These are phyloP conservation scores for Marasmius fiardii DNA, from an alignment of 1,284 basidiomycete species.

Conservation along the genomic window DNA sequence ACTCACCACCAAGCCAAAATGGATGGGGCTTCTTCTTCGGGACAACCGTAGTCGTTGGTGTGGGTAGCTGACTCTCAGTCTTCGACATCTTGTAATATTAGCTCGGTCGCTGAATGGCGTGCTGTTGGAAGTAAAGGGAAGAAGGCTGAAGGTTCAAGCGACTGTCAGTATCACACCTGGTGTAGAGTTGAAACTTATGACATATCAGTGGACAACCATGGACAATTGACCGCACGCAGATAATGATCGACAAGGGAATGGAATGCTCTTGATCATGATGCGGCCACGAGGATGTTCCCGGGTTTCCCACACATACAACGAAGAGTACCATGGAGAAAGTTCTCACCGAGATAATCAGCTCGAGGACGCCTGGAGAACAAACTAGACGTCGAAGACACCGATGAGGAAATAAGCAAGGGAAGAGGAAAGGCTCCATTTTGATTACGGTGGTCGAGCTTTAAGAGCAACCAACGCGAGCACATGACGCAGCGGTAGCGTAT, in stretches of 20 bases:
- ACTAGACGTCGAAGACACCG: background rate
- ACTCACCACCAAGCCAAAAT: constrained; percentile 77
- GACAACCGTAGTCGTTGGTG: background rate
- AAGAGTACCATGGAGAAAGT: background rate
- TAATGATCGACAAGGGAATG: background rate
- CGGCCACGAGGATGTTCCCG: background rate
- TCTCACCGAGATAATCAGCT: background rate
- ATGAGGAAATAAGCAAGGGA: background rate
- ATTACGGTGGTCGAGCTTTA: background rate
- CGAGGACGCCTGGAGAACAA: too few relatives aligned
- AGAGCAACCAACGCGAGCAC: background rate
- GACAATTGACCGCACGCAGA: too few relatives aligned
- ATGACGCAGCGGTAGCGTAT: background rate
- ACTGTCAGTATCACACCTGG: background rate
- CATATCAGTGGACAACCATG: background rate
- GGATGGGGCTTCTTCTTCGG: constrained; percentile 69
- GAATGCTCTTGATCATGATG: background rate
- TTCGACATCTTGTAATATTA: background rate
- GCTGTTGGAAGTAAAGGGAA: background rate
- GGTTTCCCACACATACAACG: background rate
- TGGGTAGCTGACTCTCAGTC: background rate
- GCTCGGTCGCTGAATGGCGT: background rate
- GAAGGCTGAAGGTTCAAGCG: background rate
- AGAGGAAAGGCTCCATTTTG: background rate
- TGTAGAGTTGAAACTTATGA: background rate